Evolutionary conservation across 169 alveolate species (phyloP).

Genomic region (Plasmodium vinckei): DNA sequence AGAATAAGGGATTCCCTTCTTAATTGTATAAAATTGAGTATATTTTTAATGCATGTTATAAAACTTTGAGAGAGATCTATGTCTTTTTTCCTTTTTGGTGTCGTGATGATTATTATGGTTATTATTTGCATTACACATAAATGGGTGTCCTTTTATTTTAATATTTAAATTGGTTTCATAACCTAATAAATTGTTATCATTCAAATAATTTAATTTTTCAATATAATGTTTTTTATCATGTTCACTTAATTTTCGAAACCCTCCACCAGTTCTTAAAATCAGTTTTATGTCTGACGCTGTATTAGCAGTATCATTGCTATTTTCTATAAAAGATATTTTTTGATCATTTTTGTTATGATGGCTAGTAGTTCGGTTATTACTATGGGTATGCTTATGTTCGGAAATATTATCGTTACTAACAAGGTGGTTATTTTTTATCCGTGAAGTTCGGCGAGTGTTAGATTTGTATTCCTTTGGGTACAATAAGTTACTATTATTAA

Average conservation of each 20-base stretch:
- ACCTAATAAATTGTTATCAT: conserved; percentile 69
- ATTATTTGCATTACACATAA: conserved; percentile 28
- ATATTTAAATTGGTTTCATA: conserved; percentile 69
- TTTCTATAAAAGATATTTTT: conserved; percentile 32
- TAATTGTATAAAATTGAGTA: not conserved
- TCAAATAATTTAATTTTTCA: conserved; percentile 66
- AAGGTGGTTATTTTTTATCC: conserved; percentile 2
- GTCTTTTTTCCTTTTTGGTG: conserved; percentile 69
- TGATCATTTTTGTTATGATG: not conserved
- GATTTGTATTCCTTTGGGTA: conserved; percentile 22
- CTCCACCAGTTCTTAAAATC: conserved; percentile 68
- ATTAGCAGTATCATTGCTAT: conserved; percentile 11
- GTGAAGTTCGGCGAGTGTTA: conserved; percentile 12
- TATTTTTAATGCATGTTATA: conserved; percentile 66
- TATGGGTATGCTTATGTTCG: not conserved
- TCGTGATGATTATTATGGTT: conserved; percentile 8
- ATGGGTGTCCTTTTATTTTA: conserved; percentile 72
- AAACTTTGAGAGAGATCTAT: conserved; percentile 72
- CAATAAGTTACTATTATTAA: conserved; percentile 14
- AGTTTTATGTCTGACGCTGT: conserved; percentile 61
- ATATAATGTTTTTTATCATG: conserved; percentile 58
- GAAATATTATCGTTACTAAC: not conserved
- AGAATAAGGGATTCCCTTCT: not conserved
- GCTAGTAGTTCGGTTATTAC: conserved; percentile 2
- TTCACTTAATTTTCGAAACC: conserved; percentile 62